A percentile compares a stretch with the other conserved stretches of the same genome.
phyloP scores from a whole-genome alignment of 2,329 filamentous ascomycete genomes.

The Orbilia ellipsospora region DNA sequence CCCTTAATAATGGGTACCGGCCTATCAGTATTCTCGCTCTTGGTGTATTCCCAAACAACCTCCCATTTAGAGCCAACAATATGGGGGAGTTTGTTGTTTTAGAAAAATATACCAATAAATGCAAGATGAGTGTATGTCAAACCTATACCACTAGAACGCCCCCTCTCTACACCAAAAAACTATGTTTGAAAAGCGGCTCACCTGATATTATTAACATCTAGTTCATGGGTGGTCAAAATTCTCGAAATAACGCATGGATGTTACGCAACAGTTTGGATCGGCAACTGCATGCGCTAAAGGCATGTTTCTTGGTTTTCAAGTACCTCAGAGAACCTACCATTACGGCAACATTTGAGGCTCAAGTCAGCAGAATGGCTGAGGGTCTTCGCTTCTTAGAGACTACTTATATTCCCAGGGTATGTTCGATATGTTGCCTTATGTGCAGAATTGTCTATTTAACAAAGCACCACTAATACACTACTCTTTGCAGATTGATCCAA shows the following conservation, averaged over 20 bases:
- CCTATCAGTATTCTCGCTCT: slow-evolving; percentile 36
- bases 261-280: background rate
- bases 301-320: slow-evolving; percentile 38
- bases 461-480: background rate
- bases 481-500: slow-evolving; percentile 6
- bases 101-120: slow-evolving; percentile 29
- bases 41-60: slow-evolving; percentile 36
- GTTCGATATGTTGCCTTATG: slow-evolving; percentile 9
- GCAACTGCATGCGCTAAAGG: slow-evolving; percentile 26
- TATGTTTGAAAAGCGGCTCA: background rate
- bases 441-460: background rate
- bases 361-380: slow-evolving; percentile 35
- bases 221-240: background rate
- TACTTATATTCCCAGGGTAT: slow-evolving; percentile 37
- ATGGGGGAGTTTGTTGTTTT: slow-evolving; percentile 29
- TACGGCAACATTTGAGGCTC: slow-evolving; percentile 32
- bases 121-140: slow-evolving; percentile 35
- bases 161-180: background rate
- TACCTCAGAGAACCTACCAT: slow-evolving; percentile 39
- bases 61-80: slow-evolving; percentile 21
- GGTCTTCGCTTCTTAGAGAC: slow-evolving; percentile 33
- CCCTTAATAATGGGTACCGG: background rate
- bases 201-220: background rate
- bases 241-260: background rate
- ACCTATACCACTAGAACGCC: no score